A percentile compares a stretch with the other conserved stretches of the same genome.
Evolutionary conservation across 2,329 filamentous ascomycete genomes (phyloP).

Genomic region (Nothophaeocryptopus gaeumannii): DNA sequence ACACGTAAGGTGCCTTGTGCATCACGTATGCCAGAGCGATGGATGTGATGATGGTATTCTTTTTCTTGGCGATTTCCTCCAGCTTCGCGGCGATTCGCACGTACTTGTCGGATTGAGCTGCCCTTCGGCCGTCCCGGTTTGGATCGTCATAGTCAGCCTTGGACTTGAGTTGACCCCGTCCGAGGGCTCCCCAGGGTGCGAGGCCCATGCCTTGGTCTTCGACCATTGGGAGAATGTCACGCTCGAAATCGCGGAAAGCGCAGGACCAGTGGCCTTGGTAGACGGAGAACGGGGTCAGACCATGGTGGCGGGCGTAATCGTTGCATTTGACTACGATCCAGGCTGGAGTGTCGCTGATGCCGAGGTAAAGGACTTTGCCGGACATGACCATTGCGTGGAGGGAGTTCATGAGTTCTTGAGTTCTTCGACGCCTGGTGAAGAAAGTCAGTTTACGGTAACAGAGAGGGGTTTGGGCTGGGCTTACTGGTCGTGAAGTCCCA

Average conservation of each 20-base stretch:
- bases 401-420: conserved; percentile 67
- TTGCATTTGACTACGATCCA: conserved; percentile 47
- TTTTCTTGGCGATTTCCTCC: conserved; percentile 57
- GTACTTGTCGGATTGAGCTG: conserved; percentile 41
- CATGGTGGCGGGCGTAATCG: conserved; percentile 61
- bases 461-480: conserved; percentile 15
- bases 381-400: conserved; percentile 59
- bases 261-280: conserved; percentile 40
- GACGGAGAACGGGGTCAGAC: conserved; percentile 45
- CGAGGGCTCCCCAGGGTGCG: conserved; percentile 60
- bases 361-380: conserved; percentile 67
- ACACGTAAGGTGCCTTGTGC: conserved; percentile 44
- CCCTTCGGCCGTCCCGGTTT: conserved; percentile 38
- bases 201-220: conserved; percentile 41
- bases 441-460: neutral
- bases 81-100: conserved; percentile 56
- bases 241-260: conserved; percentile 40
- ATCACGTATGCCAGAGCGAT: conserved; percentile 49
- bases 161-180: conserved; percentile 16
- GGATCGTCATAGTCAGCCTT: conserved; percentile 28
- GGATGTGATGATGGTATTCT: conserved; percentile 55
- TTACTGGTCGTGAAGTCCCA: conserved; percentile 62
- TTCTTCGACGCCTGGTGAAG: conserved; percentile 50
- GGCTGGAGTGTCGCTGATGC: conserved; percentile 66
- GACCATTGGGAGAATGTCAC: conserved; percentile 49